Conservation (phyloP, 306 rosid genomes). For the Sphenostylis stenocarpa region DNA sequence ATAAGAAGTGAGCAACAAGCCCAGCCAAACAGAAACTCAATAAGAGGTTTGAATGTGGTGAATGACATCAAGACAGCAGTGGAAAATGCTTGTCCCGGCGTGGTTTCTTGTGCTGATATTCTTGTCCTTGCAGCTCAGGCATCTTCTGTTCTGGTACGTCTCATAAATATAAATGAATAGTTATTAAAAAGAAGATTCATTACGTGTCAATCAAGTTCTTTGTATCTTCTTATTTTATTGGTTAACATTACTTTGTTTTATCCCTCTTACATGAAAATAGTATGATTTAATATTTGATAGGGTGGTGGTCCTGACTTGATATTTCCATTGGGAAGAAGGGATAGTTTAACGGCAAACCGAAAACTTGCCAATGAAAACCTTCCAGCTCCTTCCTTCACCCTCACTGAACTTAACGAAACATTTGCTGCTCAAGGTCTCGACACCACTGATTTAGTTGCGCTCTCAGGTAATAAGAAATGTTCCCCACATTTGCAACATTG, state of each 20-base stretch:
- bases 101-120: slow-evolving; percentile 63
- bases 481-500: not conserved
- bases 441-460: slow-evolving; percentile 57
- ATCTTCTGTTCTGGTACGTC: slow-evolving; percentile 43
- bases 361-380: slow-evolving; percentile 32
- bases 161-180: not conserved
- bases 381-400: slow-evolving; percentile 33
- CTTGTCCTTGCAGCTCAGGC: slow-evolving; percentile 56
- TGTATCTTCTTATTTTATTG: not conserved
- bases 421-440: slow-evolving; percentile 42
- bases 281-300: slow-evolving; percentile 24
- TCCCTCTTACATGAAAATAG: not conserved
- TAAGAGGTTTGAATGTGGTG: slow-evolving; percentile 57
- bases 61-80: slow-evolving; percentile 51
- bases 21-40: slow-evolving; percentile 40
- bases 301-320: slow-evolving; percentile 39
- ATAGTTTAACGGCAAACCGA: slow-evolving; percentile 42
- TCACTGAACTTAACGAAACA: slow-evolving; percentile 7
- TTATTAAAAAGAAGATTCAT: not conserved
- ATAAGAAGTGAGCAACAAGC: slow-evolving; percentile 55
- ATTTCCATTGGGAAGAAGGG: slow-evolving; percentile 60
- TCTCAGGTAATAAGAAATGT: slow-evolving; percentile 47
- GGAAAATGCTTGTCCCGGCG: slow-evolving; percentile 46
- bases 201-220: not conserved
- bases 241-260: not conserved